Base-by-base conservation (phyloP, 140 eudicot species). In the Ambrosia hybrid region DNA sequence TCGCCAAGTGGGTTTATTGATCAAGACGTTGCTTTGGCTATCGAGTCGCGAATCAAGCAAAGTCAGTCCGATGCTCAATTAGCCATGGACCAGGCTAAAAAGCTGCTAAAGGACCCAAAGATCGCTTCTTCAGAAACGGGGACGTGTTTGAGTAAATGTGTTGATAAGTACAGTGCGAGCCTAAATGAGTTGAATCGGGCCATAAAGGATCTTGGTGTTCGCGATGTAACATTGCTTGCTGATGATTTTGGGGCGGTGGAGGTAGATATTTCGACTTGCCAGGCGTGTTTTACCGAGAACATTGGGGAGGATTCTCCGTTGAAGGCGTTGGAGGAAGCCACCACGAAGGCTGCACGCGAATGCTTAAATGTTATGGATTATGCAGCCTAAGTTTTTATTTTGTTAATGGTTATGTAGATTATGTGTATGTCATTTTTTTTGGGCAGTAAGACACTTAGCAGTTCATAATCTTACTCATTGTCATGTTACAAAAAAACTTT, bases 301-400 rank as follows among this genome's bases (percentile, higher is more conserved):
- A 64, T 71, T 11, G 82, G 82, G 51, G 82, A 78, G 67, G 82
- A 78, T 78, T 78, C 82, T 0, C 78, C 82, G 37, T 64, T 78
- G 43, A 78, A 78, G 69, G 62, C 63, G 16, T 78, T 78, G 38
- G 82, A 78, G 61, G 82, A 78, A 65, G 82, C 82, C 38, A 78
- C 82, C 1, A 43, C 73, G 2, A 78, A 78, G 66, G 82, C 82
- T 12, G 82, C 78, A 3, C 82, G 82, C 8, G 82, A 78, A 64
- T 78, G 82, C 68, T 64, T 78, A 71, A 78, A 61, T 15, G 82
- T 78, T 64, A 71, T 78, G 82, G 82, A 78, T 64, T 78, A 78
- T 71, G 82, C 82, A 7, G 71, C 77, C 11, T 78, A 64, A 63
- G 43, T 60, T 36, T 49, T 4, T 17, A 9, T 14, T 14, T 41